A percentile compares a stretch with the other conserved stretches of the same genome.
These are phyloP conservation scores for Hevea brasiliensis DNA, from an alignment of 345 rosid genomes.

Conservation along the genomic window DNA sequence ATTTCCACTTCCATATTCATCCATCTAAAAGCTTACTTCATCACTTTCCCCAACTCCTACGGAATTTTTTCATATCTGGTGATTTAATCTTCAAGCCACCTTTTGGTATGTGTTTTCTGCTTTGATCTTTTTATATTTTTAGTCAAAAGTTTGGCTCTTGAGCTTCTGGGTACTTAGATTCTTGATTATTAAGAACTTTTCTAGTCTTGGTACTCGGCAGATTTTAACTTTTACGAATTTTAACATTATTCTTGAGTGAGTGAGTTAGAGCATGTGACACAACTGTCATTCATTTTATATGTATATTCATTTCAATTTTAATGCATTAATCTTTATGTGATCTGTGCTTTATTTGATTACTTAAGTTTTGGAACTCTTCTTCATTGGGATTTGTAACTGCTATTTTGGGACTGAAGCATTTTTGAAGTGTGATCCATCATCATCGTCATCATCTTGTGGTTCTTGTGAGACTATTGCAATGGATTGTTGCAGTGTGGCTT, in stretches of 20 bases:
- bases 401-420: slow-evolving; percentile 9
- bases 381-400: slow-evolving; percentile 19
- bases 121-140: neutral
- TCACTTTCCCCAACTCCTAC: neutral
- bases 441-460: slow-evolving; percentile 15
- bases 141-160: slow-evolving; percentile 11
- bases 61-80: neutral
- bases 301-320: neutral
- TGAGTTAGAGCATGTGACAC: slow-evolving; percentile 24
- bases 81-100: neutral
- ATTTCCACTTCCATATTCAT: slow-evolving; percentile 10
- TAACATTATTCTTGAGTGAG: slow-evolving; percentile 19
- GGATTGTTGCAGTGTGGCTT: slow-evolving; percentile 63
- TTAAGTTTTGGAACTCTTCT: slow-evolving; percentile 27
- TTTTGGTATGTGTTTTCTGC: slow-evolving; percentile 10
- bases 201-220: slow-evolving; percentile 26
- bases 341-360: slow-evolving; percentile 53
- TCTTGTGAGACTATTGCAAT: slow-evolving; percentile 25
- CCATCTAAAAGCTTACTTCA: slow-evolving; percentile 10
- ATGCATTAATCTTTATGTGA: slow-evolving; percentile 36
- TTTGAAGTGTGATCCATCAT: slow-evolving; percentile 14
- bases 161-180: slow-evolving; percentile 19
- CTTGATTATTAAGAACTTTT: slow-evolving; percentile 12
- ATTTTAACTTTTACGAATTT: slow-evolving; percentile 17
- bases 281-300: slow-evolving; percentile 28